Base-by-base conservation (phyloP, 352 stramenopile species). In the Globisporangium acanthophoron region DNA sequence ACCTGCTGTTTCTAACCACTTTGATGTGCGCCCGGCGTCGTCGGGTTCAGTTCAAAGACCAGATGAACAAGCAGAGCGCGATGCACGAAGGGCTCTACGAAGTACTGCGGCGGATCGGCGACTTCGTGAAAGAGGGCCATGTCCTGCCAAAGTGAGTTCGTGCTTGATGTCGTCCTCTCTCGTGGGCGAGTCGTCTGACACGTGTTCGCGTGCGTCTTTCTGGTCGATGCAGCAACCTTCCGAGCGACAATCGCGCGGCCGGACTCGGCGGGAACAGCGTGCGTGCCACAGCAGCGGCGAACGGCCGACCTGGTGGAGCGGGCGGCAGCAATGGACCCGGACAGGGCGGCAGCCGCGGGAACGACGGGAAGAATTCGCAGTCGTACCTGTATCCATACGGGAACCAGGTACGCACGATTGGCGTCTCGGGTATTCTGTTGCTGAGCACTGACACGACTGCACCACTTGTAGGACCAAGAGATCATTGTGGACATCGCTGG, bases 31-130 rank as follows among this genome's bases (percentile, higher is more conserved):
- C 59, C 5, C 5, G 5, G 31, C 31, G 31, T 41, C 35, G 11
- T 57, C 18, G 31, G 4, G 31, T 52, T 0, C 21, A 89, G 79
- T 92, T 93, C 56, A 92, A 92, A 62, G 80, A 92, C 48, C 86
- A 96, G 61, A 91, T 96, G 79, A 96, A 96, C 70, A 88, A 88
- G 49, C 80, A 92, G 71, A 71, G 71, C 5, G 78, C 70, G 5
- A 80, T 93, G 69, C 86, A 94, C 61, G 86, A 96, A 54, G 84
- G 86, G 20, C 78, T 96, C 56, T 92, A 92, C 61, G 86, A 94
- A 65, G 80, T 93, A 11, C 63, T 96, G 16, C 73, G 77, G 29
- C 76, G 84, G 1, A 96, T 96, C 48, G 81, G 83, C 16, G 80
- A 89, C 47, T 92, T 82, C 59, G 66, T 92, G 0, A 89, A 89